phyloP scores from a whole-genome alignment of 2,329 filamentous ascomycete species.

The Neophaeococcomyces mojaviensis region DNA sequence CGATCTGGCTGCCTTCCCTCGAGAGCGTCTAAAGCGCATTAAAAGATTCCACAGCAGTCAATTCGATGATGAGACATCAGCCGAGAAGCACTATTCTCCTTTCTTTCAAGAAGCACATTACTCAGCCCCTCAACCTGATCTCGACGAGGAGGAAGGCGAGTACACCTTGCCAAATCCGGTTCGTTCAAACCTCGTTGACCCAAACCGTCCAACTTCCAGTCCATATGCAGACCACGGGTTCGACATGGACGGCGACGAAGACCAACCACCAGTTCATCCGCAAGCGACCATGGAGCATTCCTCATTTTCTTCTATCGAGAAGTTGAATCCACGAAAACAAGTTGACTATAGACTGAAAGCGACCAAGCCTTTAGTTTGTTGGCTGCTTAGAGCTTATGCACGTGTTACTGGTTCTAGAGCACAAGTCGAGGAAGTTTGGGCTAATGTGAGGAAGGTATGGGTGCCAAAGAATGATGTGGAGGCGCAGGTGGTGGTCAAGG shows the following conservation, averaged over 20 bases:
- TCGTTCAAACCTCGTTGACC: slow-evolving; percentile 11
- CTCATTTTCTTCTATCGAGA: slow-evolving; percentile 1
- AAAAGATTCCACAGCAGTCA: slow-evolving; percentile 20
- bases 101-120: slow-evolving; percentile 19
- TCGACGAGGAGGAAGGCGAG: slow-evolving; percentile 23
- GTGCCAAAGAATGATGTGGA: slow-evolving; percentile 20
- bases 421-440: slow-evolving; percentile 20
- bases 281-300: not conserved
- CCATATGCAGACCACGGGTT: slow-evolving; percentile 6
- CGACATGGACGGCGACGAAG: slow-evolving; percentile 4
- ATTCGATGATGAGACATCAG: slow-evolving; percentile 19
- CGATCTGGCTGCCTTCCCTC: slow-evolving; percentile 21
- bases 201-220: slow-evolving; percentile 4
- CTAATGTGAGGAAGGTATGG: slow-evolving; percentile 18
- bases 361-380: slow-evolving; percentile 18
- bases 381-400: slow-evolving; percentile 21
- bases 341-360: slow-evolving; percentile 15
- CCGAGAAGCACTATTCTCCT: slow-evolving; percentile 4
- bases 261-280: slow-evolving; percentile 1
- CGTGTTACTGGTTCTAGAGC: slow-evolving; percentile 16
- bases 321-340: slow-evolving; percentile 3
- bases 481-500: slow-evolving; percentile 16
- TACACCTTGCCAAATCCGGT: slow-evolving; percentile 20
- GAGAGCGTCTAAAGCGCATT: slow-evolving; percentile 20
- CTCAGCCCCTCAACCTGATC: slow-evolving; percentile 15